Evolutionary conservation across 2,329 filamentous ascomycete genomes (phyloP).

Genomic region (Phaeosphaeria sp.): DNA sequence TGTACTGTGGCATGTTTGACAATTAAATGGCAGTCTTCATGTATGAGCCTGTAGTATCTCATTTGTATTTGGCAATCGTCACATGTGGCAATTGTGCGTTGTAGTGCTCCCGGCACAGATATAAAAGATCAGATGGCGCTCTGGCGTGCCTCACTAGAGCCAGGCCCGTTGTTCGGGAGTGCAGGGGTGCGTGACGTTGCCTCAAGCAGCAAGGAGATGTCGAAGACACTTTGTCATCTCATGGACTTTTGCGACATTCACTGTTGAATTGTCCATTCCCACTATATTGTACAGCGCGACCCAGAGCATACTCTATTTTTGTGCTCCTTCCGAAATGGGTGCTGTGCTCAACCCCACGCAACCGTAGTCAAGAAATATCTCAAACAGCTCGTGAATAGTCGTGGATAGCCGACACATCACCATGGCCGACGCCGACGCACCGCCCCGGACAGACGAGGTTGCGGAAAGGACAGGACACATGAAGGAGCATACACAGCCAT

Average conservation of each 20-base stretch:
- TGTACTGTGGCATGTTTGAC: too few relatives aligned
- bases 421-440: slow-evolving; percentile 44
- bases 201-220: slow-evolving; percentile 28
- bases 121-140: too few relatives aligned
- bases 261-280: neutral
- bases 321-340: slow-evolving; percentile 33
- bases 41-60: too few relatives aligned
- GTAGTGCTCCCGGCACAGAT: too few relatives aligned
- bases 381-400: slow-evolving; percentile 14
- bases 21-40: too few relatives aligned
- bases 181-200: slow-evolving; percentile 27
- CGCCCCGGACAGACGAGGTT: slow-evolving; percentile 15
- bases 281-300: slow-evolving; percentile 11
- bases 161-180: too few relatives aligned
- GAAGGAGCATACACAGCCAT: slow-evolving; percentile 15
- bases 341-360: slow-evolving; percentile 25
- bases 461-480: slow-evolving; percentile 18
- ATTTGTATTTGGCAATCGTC: too few relatives aligned
- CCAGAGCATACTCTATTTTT: slow-evolving; percentile 8
- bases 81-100: too few relatives aligned
- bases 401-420: slow-evolving; percentile 16
- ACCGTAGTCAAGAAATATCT: slow-evolving; percentile 19
- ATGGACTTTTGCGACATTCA: neutral
- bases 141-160: too few relatives aligned
- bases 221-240: slow-evolving; percentile 36